phyloP scores from a whole-genome alignment of 78 protist genomes.

The Planoprotostelium fungivorum region DNA sequence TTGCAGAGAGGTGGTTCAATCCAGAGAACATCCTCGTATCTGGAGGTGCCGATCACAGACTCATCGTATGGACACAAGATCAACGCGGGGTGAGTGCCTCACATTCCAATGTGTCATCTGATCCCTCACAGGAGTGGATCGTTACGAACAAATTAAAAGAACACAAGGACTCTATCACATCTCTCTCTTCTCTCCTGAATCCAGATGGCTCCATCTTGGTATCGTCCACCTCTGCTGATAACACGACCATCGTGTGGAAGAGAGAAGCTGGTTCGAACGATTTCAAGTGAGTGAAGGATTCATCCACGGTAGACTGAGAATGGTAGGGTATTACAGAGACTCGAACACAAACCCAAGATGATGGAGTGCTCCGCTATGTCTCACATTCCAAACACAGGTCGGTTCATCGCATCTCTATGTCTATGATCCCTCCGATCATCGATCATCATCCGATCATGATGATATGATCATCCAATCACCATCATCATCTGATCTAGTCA shows the following conservation, averaged over 20 bases:
- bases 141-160: constrained; percentile 8
- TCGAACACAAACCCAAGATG: constrained; percentile 42
- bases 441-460: too few species aligned
- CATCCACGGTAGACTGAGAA: not conserved
- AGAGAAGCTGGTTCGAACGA: not conserved
- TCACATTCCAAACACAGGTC: constrained; percentile 29
- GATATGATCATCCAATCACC: too few species aligned
- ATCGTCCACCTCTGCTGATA: constrained; percentile 46
- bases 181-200: constrained; percentile 11
- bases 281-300: not conserved
- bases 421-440: too few species aligned
- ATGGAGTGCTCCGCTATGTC: constrained; percentile 39
- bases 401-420: not conserved
- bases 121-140: not conserved
- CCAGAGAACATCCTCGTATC: constrained; percentile 23
- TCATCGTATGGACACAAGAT: constrained; percentile 25
- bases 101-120: not conserved
- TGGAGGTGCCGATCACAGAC: constrained; percentile 27
- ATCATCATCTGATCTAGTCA: too few species aligned
- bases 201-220: constrained; percentile 36
- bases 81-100: not conserved
- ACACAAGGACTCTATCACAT: constrained; percentile 47
- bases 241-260: constrained; percentile 38
- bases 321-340: constrained; percentile 25
- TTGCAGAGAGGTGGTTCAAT: constrained; percentile 9